phyloP scores from a whole-genome alignment of 495 filamentous ascomycete species.

The Filosporella fistucella region DNA sequence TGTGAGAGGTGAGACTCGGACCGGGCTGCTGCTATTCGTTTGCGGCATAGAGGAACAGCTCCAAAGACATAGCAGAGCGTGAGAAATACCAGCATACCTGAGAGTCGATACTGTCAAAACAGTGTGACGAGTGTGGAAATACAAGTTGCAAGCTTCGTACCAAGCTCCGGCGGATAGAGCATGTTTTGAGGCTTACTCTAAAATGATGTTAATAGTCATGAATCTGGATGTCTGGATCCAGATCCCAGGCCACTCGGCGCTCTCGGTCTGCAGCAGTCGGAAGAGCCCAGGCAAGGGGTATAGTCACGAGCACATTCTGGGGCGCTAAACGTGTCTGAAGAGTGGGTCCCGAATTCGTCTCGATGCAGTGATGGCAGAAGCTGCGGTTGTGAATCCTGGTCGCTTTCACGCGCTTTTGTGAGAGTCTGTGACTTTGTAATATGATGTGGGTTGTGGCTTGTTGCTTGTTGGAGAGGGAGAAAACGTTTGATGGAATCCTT shows the following conservation, averaged over 20 bases:
- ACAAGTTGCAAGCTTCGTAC: not conserved
- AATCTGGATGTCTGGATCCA: not conserved
- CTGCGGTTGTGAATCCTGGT: not conserved
- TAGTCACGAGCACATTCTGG: conserved; percentile 17
- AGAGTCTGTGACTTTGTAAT: too few species aligned
- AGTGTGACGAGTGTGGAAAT: not conserved
- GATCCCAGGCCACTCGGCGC: too few species aligned
- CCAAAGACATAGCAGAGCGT: too few species aligned
- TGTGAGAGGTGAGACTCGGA: too few species aligned
- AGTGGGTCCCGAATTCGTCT: conserved; percentile 2
- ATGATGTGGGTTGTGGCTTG: not conserved
- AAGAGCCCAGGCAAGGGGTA: too few species aligned
- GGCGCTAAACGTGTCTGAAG: conserved; percentile 14
- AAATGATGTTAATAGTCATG: not conserved
- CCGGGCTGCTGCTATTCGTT: too few species aligned
- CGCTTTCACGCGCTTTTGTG: too few species aligned
- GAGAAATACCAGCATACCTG: too few species aligned
- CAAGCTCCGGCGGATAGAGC: not conserved
- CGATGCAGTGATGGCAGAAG: not conserved
- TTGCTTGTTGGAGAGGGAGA: not conserved
- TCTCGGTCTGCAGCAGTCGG: too few species aligned
- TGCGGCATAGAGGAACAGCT: too few species aligned
- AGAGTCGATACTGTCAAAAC: too few species aligned
- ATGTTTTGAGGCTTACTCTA: not conserved
- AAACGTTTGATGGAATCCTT: not conserved